Evolutionary conservation across 768 basidiomycete genomes (phyloP).

Genomic region (Podaxis sp.): DNA sequence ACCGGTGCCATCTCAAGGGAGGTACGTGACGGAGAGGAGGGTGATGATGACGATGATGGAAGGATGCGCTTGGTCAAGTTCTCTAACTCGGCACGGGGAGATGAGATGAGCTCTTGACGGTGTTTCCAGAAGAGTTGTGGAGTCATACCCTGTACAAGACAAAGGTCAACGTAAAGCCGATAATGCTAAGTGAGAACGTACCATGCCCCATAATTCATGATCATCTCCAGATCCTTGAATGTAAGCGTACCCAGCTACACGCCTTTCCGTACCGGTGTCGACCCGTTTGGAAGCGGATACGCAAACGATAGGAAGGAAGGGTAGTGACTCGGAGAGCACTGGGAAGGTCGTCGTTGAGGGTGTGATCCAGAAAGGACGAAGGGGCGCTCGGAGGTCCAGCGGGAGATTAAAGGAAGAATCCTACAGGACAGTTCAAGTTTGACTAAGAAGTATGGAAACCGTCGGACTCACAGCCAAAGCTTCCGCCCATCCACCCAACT

Average conservation of each 20-base stretch:
- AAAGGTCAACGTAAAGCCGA: neutral
- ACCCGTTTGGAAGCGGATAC: slow-evolving; percentile 81
- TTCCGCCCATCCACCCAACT: slow-evolving; percentile 67
- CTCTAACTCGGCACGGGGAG: slow-evolving; percentile 49
- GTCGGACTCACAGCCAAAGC: slow-evolving; percentile 54
- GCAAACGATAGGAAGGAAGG: slow-evolving; percentile 70
- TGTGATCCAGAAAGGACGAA: slow-evolving; percentile 88
- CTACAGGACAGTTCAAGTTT: slow-evolving; percentile 32
- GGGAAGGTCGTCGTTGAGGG: slow-evolving; percentile 59
- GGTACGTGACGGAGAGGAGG: neutral
- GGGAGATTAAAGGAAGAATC: slow-evolving; percentile 72
- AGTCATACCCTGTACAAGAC: slow-evolving; percentile 62
- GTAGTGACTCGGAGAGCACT: slow-evolving; percentile 19
- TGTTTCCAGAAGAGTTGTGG: slow-evolving; percentile 72
- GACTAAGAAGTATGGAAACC: neutral
- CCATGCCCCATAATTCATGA: slow-evolving; percentile 87
- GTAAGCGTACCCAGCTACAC: slow-evolving; percentile 73
- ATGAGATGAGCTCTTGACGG: slow-evolving; percentile 42
- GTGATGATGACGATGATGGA: slow-evolving; percentile 4
- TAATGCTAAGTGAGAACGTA: slow-evolving; percentile 24
- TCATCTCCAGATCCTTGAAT: slow-evolving; percentile 96
- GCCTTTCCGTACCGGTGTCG: slow-evolving; percentile 56
- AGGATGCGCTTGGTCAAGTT: slow-evolving; percentile 36
- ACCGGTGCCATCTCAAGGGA: slow-evolving; percentile 4
- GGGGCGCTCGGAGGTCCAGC: slow-evolving; percentile 47